phyloP scores from a whole-genome alignment of 2,329 filamentous ascomycete species.

The Xylariaceae sp. region DNA sequence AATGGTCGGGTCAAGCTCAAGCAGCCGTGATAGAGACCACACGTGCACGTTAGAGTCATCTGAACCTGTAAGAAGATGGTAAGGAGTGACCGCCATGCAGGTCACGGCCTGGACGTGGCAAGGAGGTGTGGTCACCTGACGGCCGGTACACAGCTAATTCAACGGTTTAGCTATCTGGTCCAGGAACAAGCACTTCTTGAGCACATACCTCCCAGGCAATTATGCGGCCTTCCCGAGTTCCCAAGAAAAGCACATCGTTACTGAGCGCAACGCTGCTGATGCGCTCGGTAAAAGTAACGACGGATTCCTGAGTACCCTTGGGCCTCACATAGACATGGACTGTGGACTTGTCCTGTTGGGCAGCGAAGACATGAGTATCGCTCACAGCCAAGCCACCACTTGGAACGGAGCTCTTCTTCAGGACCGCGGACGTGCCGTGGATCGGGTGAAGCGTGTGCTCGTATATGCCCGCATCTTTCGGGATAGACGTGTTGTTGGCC shows the following conservation, averaged over 20 bases:
- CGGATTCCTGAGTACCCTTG: slow-evolving; percentile 80
- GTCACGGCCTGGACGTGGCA: slow-evolving; percentile 78
- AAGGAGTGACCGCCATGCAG: slow-evolving; percentile 64
- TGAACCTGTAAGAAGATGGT: slow-evolving; percentile 71
- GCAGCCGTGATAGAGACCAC: slow-evolving; percentile 74
- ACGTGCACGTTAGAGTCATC: slow-evolving; percentile 87
- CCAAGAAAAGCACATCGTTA: slow-evolving; percentile 68
- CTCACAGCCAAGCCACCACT: slow-evolving; percentile 75
- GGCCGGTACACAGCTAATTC: slow-evolving; percentile 63
- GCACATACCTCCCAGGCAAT: slow-evolving; percentile 82
- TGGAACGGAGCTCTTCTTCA: slow-evolving; percentile 88
- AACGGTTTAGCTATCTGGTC: slow-evolving; percentile 20
- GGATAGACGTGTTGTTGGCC: slow-evolving; percentile 56
- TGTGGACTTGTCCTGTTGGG: slow-evolving; percentile 85
- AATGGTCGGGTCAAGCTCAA: slow-evolving; percentile 52
- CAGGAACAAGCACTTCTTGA: neutral
- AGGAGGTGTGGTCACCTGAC: slow-evolving; percentile 68
- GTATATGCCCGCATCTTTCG: slow-evolving; percentile 83
- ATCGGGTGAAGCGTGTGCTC: slow-evolving; percentile 75
- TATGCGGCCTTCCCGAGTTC: slow-evolving; percentile 78
- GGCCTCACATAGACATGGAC: slow-evolving; percentile 85
- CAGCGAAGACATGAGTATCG: slow-evolving; percentile 80
- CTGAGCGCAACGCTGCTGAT: slow-evolving; percentile 73
- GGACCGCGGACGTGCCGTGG: slow-evolving; percentile 66
- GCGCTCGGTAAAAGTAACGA: slow-evolving; percentile 80